Evolutionary conservation across 768 basidiomycete species (phyloP), one percentile per base, ranked within the genome.

Genomic region (Suillus alpinus): DNA sequence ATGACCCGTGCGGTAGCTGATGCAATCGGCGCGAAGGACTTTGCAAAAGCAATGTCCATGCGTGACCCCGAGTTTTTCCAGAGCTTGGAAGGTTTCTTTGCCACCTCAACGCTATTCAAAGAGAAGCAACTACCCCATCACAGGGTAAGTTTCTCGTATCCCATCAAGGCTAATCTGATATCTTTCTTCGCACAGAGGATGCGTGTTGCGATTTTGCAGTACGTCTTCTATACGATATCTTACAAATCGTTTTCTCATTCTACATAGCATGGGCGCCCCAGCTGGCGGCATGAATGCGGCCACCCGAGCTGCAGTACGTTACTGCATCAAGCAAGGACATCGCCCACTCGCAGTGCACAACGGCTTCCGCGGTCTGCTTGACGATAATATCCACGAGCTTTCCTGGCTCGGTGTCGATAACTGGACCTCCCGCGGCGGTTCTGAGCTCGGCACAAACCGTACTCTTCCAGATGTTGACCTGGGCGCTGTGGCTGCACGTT

Each of bases 251-350:
- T 51, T 5, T 51, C 29, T 59, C 44, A 63, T 16, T 60, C 39
- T 60, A 59, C 57, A 32, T 47, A 96, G 95, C 69, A 88, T 95
- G 69, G 96, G 97, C 56, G 97, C 97, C 1, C 96, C 97, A 5
- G 97, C 97, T 2, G 96, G 96, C 50, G 97, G 97, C 9, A 98
- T 98, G 94, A 98, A 98, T 71, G 95, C 97, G 2, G 97, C 96
- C 0, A 97, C 94, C 1, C 91, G 96, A 44, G 89, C 95, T 31
- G 94, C 93, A 6, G 94, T 92, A 23, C 89, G 97, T 12, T 98
- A 94, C 77, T 98, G 95, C 73, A 77, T 94, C 64, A 85, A 86
- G 58, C 92, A 94, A 71, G 96, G 97, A 6, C 97, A 99, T 72
- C 90, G 82, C 29, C 89, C 95, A n/a, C 80, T 98, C 43, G 94